Base-by-base conservation (phyloP, 1,284 basidiomycete species). In the Peniophora sp. region DNA sequence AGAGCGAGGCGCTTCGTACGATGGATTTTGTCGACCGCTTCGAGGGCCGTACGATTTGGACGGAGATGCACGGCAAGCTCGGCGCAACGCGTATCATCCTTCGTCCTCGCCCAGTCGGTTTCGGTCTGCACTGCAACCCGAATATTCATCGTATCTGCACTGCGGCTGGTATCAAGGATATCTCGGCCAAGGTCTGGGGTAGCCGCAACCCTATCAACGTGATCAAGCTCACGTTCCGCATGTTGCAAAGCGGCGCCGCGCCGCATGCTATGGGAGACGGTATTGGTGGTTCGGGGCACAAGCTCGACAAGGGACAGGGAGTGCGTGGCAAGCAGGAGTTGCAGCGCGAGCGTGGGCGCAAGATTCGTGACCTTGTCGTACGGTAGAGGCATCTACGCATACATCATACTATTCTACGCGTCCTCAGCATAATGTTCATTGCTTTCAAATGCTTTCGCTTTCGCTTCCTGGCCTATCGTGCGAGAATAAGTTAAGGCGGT, bases 131-230 rank as follows among this genome's bases (percentile, higher is more conserved):
- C 57, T 92, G 91, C 61, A 93, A 96, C 57, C 92, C 92, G 8
- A 81, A 88, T 59, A 74, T 98, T 50, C 94, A 98, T 68, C 79
- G 85, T 60, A 78, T 99, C 49, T 79, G 95, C 61, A 89, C 91
- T 60, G 92, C 94, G 0, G 93, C 91, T 2, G 96, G 96, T 11
- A 92, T 98, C 70, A 89, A 92, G 65, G 96, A 99, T 67, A 79
- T 91, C 45, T 92, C 88, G 58, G 96, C 92, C 24, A 95, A 95
- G 68, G 90, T 98, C 39, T 89, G 92, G 80, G 94, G 95, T 34
- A 94, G 89, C 59, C 75, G 91, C 57, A 97, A 96, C 68, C 81
- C 80, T 39, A 73, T 89, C 60, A 85, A 70, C 59, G 73, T 77
- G 54, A 67, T 77, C 63, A 79, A 81, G 67, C 76, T 79, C 24